phyloP scores from a whole-genome alignment of 345 rosid species.

The Laguncularia racemosa region DNA sequence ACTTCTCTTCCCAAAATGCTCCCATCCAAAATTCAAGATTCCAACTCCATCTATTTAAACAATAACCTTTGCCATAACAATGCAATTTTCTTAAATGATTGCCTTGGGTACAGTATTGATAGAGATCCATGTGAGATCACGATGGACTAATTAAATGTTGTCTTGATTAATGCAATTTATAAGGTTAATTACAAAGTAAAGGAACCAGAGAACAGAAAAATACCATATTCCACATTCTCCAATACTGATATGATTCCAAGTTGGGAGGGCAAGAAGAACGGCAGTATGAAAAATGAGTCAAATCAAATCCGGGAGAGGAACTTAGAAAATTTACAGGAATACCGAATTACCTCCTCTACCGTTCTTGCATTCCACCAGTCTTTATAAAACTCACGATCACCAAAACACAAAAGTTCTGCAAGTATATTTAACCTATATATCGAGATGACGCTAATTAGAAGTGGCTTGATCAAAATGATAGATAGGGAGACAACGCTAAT shows the following conservation, averaged over 20 bases:
- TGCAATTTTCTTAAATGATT: too few relatives aligned
- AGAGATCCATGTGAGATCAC: too few relatives aligned
- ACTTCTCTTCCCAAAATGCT: too few relatives aligned
- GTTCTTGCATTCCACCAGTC: slow-evolving; percentile 99
- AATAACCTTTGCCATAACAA: too few relatives aligned
- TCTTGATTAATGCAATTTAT: too few relatives aligned
- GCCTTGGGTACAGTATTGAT: too few relatives aligned
- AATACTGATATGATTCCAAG: slow-evolving; percentile 47
- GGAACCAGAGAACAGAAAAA: slow-evolving; percentile 22
- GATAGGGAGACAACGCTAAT: neutral
- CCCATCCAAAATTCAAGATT: too few relatives aligned
- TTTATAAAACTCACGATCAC: slow-evolving; percentile 95
- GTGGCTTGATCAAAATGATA: neutral
- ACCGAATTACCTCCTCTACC: slow-evolving; percentile 73
- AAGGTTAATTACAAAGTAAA: slow-evolving; percentile 4
- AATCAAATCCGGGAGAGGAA: slow-evolving; percentile 9
- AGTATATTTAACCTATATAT: slow-evolving; percentile 81
- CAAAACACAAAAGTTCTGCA: slow-evolving; percentile 92
- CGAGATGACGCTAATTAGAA: slow-evolving; percentile 1
- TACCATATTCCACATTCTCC: slow-evolving; percentile 99
- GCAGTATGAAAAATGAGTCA: neutral
- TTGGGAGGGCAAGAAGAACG: slow-evolving; percentile 2
- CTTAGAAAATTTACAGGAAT: slow-evolving; percentile 9
- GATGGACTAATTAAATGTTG: too few relatives aligned
- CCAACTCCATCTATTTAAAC: too few relatives aligned